These are phyloP conservation scores for Diplocarpon rosae DNA, from an alignment of 2,329 filamentous ascomycete species.

Conservation along the genomic window DNA sequence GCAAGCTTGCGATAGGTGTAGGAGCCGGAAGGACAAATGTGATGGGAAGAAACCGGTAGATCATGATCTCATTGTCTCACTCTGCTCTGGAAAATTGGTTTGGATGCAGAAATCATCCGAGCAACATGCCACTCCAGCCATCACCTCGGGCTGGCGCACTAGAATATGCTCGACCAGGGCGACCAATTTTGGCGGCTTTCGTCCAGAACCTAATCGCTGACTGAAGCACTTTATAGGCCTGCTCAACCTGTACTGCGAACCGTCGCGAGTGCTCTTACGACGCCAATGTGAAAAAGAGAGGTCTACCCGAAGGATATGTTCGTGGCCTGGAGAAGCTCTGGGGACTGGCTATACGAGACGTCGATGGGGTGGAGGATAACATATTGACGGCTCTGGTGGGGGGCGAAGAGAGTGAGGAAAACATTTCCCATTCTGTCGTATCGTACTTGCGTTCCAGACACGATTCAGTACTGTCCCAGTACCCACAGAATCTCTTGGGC, in stretches of 20 bases:
- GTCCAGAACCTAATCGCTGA: not conserved
- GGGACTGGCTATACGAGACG: conserved; percentile 41
- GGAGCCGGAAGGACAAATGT: conserved; percentile 46
- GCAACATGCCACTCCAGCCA: too few relatives aligned
- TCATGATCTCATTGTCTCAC: not conserved
- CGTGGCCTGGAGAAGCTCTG: conserved; percentile 55
- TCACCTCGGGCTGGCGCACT: too few relatives aligned
- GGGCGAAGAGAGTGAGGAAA: conserved; percentile 26
- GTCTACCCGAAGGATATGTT: conserved; percentile 71
- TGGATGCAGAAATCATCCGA: too few relatives aligned
- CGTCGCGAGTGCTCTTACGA: conserved; percentile 51
- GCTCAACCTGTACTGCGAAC: conserved; percentile 47
- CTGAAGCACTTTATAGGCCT: conserved; percentile 29
- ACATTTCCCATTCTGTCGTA: not conserved
- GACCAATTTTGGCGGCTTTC: not conserved
- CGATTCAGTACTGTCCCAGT: too few relatives aligned
- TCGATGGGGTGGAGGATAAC: conserved; percentile 36
- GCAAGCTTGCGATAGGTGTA: conserved; percentile 43
- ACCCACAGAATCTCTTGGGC: too few relatives aligned
- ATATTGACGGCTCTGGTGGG: conserved; percentile 36
- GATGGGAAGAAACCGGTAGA: conserved; percentile 43
- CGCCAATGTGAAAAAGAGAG: conserved; percentile 62
- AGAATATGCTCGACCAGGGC: not conserved
- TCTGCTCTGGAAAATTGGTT: too few relatives aligned
- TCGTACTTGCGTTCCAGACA: not conserved